phyloP scores from a whole-genome alignment of 345 rosid genomes.

The Brassica cretica region DNA sequence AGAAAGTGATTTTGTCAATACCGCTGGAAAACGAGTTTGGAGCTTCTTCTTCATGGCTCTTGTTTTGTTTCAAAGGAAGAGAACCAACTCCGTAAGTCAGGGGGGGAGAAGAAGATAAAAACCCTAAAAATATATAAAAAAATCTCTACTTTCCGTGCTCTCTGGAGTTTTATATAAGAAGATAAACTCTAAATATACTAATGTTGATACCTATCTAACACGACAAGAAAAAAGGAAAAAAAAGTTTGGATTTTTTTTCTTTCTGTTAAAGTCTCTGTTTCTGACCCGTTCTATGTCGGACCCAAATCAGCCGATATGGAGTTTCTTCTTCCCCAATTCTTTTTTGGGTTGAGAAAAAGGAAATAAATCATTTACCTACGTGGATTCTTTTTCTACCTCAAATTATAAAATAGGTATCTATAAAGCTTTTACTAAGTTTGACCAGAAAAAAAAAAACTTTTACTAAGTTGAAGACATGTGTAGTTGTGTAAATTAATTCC shows the following conservation, averaged over 20 bases:
- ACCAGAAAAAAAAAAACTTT: background rate
- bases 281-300: constrained; percentile 37
- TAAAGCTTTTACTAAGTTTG: too few species aligned
- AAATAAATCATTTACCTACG: background rate
- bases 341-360: background rate
- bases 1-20: background rate
- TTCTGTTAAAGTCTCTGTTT: constrained; percentile 27
- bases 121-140: constrained; percentile 29
- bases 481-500: background rate
- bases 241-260: constrained; percentile 1
- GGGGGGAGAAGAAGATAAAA: constrained; percentile 22
- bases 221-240: constrained; percentile 12
- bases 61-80: background rate
- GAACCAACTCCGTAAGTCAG: constrained; percentile 13
- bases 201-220: constrained; percentile 21
- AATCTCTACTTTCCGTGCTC: background rate
- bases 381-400: background rate
- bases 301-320: constrained; percentile 32
- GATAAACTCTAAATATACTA: constrained; percentile 21
- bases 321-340: constrained; percentile 17
- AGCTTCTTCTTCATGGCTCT: constrained; percentile 41
- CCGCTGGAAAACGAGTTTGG: constrained; percentile 45
- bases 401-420: background rate
- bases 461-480: background rate
- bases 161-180: constrained; percentile 16